Conservation (phyloP, 495 filamentous ascomycete species). For the Penicillium odoratum region DNA sequence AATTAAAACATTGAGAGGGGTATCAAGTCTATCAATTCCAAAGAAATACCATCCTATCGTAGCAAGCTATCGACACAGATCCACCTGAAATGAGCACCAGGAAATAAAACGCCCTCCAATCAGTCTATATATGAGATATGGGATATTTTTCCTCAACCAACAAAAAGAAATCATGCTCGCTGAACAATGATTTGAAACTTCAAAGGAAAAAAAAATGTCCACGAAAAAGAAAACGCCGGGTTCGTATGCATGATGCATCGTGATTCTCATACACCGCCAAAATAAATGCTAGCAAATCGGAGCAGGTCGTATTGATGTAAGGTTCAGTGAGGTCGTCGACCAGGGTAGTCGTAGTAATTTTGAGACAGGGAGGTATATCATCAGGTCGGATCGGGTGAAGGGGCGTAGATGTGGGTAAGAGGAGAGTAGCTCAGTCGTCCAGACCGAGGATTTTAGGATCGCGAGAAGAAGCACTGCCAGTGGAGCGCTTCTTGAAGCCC, state of each 20-base stretch:
- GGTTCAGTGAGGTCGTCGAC: constrained; percentile 9
- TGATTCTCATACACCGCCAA: constrained; percentile 36
- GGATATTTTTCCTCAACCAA: constrained; percentile 2
- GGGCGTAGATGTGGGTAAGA: neutral
- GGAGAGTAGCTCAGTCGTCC: constrained; percentile 27
- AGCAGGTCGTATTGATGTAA: constrained; percentile 20
- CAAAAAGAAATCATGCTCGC: constrained; percentile 16
- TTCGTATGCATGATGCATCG: constrained; percentile 34
- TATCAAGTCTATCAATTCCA: constrained; percentile 35
- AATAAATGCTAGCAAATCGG: constrained; percentile 30
- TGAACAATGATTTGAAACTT: constrained; percentile 4
- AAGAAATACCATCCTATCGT: constrained; percentile 18
- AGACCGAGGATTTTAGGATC: constrained; percentile 35
- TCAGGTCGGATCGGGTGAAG: neutral
- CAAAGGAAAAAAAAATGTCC: constrained; percentile 7
- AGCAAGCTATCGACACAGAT: constrained; percentile 25
- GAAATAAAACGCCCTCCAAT: constrained; percentile 9
- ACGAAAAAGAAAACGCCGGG: constrained; percentile 33
- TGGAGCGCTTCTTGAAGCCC: constrained; percentile 63
- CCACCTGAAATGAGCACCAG: neutral
- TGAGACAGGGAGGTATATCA: constrained; percentile 1
- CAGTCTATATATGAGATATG: constrained; percentile 9
- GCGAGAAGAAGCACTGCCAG: constrained; percentile 34
- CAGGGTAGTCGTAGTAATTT: neutral
- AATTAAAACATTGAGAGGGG: constrained; percentile 16